Evolutionary conservation across 768 basidiomycete species (phyloP).

Genomic region (Tricholomella constricta): DNA sequence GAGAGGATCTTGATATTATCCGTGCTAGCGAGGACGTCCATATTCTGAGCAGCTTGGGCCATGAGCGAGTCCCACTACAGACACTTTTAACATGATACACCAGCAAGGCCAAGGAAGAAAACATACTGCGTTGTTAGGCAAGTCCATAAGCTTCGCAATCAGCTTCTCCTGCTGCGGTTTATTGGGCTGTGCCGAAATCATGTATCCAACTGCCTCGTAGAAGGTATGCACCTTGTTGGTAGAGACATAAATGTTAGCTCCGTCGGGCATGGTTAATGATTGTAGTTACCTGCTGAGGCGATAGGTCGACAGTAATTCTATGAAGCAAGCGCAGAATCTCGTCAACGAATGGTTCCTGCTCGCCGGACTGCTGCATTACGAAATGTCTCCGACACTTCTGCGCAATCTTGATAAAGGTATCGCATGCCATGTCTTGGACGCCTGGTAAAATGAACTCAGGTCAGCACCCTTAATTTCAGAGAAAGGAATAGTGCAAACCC

Average conservation of each 20-base stretch:
- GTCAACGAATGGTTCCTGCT: conserved; percentile 96
- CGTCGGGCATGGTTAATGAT: conserved; percentile 8
- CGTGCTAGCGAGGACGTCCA: conserved; percentile 86
- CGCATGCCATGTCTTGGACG: conserved; percentile 99
- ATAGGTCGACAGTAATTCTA: conserved; percentile 91
- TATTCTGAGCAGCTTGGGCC: conserved; percentile 89
- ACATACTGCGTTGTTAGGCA: conserved; percentile 93
- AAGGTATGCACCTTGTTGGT: conserved; percentile 81
- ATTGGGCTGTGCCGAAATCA: conserved; percentile 99
- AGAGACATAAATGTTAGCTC: conserved; percentile 21
- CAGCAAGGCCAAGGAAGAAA: neutral
- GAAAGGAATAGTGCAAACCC: conserved; percentile 48
- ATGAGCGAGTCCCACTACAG: conserved; percentile 94
- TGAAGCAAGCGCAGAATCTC: conserved; percentile 93
- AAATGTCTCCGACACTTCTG: conserved; percentile 98
- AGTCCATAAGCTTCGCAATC: conserved; percentile 93
- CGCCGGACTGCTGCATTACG: conserved; percentile 97
- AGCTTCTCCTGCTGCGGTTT: conserved; percentile 95
- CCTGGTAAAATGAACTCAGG: conserved; percentile 43
- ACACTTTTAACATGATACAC: conserved; percentile 2
- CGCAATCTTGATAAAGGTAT: conserved; percentile 99
- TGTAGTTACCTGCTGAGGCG: conserved; percentile 73
- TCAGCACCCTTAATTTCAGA: neutral
- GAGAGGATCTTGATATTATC: conserved; percentile 97
- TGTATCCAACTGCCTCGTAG: conserved; percentile 98